A percentile compares a stretch with the other conserved stretches of the same genome.
Evolutionary conservation across 441 rosid species (phyloP).

Genomic region (Metrosideros polymorpha): DNA sequence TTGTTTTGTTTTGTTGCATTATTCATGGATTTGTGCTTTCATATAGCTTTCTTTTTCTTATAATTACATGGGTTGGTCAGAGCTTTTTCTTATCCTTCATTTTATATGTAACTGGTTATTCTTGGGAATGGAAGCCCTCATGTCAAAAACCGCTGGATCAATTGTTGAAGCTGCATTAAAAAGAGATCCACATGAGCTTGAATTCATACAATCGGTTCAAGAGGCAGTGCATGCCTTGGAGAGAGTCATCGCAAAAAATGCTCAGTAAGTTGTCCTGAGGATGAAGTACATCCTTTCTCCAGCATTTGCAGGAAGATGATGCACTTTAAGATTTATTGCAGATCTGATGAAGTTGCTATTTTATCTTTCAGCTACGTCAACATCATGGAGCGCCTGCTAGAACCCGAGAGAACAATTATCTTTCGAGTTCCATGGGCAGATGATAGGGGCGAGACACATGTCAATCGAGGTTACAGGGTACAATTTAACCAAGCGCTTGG

Average conservation of each 20-base stretch:
- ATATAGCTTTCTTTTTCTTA: not conserved
- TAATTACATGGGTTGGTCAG: not conserved
- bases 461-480: slow-evolving; percentile 90
- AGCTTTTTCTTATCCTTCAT: slow-evolving; percentile 3
- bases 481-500: slow-evolving; percentile 97
- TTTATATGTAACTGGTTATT: not conserved
- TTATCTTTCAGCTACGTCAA: slow-evolving; percentile 71
- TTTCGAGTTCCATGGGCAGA: slow-evolving; percentile 98
- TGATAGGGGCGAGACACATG: slow-evolving; percentile 97
- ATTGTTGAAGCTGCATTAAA: slow-evolving; percentile 82
- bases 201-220: slow-evolving; percentile 91
- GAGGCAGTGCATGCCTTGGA: slow-evolving; percentile 97
- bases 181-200: slow-evolving; percentile 96
- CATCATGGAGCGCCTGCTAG: slow-evolving; percentile 92
- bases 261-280: slow-evolving; percentile 60
- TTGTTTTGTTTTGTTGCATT: not conserved
- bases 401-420: slow-evolving; percentile 88
- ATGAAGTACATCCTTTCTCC: slow-evolving; percentile 11
- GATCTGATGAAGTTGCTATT: slow-evolving; percentile 12
- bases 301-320: slow-evolving; percentile 1
- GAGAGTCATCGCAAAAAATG: slow-evolving; percentile 93
- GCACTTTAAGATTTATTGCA: not conserved
- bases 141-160: slow-evolving; percentile 99
- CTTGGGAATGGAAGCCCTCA: slow-evolving; percentile 71
- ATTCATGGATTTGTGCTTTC: not conserved